Conservation (phyloP, 2,329 filamentous ascomycete species). For the Phyllosticta citriasiana region DNA sequence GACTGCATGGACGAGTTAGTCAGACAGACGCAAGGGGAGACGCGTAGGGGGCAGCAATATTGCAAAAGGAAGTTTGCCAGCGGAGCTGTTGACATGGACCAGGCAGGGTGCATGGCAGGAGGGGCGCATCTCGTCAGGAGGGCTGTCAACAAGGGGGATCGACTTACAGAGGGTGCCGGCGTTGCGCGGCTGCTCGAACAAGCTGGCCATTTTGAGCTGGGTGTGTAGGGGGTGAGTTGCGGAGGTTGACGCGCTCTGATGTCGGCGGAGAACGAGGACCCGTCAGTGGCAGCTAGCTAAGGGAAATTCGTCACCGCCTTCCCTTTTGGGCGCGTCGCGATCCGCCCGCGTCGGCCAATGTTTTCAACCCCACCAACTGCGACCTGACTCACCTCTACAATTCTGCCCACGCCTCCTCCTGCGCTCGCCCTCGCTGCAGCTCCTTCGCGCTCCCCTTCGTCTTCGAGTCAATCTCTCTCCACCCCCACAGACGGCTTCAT, state of each 20-base stretch:
- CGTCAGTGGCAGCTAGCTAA: conserved; percentile 1
- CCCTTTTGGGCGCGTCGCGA: not conserved
- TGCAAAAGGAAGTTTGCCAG: not conserved
- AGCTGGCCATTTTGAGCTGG: conserved; percentile 63
- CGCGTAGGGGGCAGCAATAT: not conserved
- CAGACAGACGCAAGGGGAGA: not conserved
- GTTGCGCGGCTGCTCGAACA: conserved; percentile 92
- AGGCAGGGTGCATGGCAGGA: not conserved
- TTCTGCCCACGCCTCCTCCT: conserved; percentile 1
- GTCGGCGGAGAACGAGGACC: conserved; percentile 4
- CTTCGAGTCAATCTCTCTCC: not conserved
- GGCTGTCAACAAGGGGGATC: conserved; percentile 2
- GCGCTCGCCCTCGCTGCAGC: not conserved
- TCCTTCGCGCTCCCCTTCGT: not conserved
- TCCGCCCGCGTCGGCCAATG: not conserved
- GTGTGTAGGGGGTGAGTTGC: conserved; percentile 6
- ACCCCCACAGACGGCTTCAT: not conserved
- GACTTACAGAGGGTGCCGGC: conserved; percentile 73
- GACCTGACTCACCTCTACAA: conserved; percentile 2
- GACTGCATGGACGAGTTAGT: conserved; percentile 43
- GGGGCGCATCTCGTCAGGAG: not conserved
- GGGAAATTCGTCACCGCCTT: conserved; percentile 7
- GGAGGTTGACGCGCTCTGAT: conserved; percentile 5
- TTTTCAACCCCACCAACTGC: conserved; percentile 8
- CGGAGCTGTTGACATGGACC: not conserved